phyloP scores from a whole-genome alignment of 2,329 filamentous ascomycete genomes.

The Penicillium decumbens region DNA sequence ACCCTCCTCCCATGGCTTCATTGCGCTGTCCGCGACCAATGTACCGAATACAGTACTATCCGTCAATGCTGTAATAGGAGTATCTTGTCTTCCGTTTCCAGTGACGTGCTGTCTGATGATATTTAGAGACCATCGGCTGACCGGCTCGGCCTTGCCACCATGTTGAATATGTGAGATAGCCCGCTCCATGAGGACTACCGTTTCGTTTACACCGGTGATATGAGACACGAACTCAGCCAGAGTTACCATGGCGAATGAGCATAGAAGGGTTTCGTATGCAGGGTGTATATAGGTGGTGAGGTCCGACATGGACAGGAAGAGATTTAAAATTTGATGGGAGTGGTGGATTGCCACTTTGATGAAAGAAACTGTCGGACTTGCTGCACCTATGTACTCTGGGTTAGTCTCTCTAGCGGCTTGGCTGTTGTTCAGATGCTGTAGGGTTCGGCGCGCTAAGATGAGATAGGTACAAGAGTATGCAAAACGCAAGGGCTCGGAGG shows the following conservation, averaged over 20 bases:
- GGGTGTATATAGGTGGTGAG: constrained; percentile 14
- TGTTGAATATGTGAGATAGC: constrained; percentile 16
- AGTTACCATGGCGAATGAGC: constrained; percentile 16
- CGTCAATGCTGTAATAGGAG: not conserved
- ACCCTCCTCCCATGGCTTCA: constrained; percentile 4
- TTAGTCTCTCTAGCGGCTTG: not conserved
- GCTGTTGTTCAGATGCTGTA: constrained; percentile 6
- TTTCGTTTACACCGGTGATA: constrained; percentile 1
- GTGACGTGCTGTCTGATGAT: constrained; percentile 12
- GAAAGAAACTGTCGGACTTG: not conserved
- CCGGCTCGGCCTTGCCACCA: constrained; percentile 15
- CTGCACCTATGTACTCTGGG: not conserved
- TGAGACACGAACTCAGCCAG: constrained; percentile 10
- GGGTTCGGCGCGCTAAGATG: constrained; percentile 11
- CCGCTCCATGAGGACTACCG: constrained; percentile 7
- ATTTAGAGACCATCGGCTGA: constrained; percentile 16
- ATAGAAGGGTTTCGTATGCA: constrained; percentile 12
- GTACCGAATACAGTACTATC: not conserved
- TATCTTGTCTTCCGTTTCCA: not conserved
- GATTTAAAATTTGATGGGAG: constrained; percentile 1
- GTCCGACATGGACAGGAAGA: constrained; percentile 13
- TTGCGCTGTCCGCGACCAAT: not conserved
- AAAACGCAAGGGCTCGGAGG: constrained; percentile 13
- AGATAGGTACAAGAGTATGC: constrained; percentile 14
- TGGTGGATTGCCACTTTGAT: constrained; percentile 8